A percentile compares a stretch with the other conserved stretches of the same genome.
Conservation (phyloP, 2,329 filamentous ascomycete species). For the Chaetothyriales sp. region DNA sequence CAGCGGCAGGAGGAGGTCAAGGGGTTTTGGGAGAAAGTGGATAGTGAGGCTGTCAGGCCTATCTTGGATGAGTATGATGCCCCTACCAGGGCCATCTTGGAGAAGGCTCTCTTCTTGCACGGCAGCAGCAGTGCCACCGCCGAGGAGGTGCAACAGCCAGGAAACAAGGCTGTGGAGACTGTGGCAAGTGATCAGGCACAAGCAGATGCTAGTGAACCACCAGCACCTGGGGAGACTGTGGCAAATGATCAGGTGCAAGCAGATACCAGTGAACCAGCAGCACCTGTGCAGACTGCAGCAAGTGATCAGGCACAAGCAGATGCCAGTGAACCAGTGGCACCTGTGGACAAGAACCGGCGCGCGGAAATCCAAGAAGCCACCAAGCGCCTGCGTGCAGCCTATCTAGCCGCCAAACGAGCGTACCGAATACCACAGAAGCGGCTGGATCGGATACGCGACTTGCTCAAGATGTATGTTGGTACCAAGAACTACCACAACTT, state of each 20-base stretch:
- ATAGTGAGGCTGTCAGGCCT: conserved; percentile 65
- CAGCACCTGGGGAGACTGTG: no score
- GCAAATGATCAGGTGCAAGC: no score
- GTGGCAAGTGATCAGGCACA: no score
- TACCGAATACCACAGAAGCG: conserved; percentile 67
- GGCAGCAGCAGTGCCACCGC: conserved; percentile 24
- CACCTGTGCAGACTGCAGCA: no score
- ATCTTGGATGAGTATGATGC: conserved; percentile 35
- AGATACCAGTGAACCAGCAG: no score
- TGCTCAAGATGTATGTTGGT: conserved; percentile 61
- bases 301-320: conserved; percentile 10
- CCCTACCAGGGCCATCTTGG: conserved; percentile 23
- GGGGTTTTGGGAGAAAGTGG: conserved; percentile 67
- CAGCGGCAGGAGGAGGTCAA: conserved; percentile 61
- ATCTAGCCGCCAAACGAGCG: conserved; percentile 63
- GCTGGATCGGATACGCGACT: conserved; percentile 57
- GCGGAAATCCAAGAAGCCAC: conserved; percentile 44
- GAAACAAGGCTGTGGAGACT: background rate
- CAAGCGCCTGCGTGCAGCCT: conserved; percentile 64
- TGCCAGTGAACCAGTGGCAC: background rate
- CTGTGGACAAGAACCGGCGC: background rate
- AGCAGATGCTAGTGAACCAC: no score
- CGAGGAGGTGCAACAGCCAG: conserved; percentile 7
- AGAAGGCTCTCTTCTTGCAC: conserved; percentile 27
- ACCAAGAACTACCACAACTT: conserved; percentile 96